Base-by-base conservation (phyloP, 176 grass and related monocot species). In the Musa beccarii region DNA sequence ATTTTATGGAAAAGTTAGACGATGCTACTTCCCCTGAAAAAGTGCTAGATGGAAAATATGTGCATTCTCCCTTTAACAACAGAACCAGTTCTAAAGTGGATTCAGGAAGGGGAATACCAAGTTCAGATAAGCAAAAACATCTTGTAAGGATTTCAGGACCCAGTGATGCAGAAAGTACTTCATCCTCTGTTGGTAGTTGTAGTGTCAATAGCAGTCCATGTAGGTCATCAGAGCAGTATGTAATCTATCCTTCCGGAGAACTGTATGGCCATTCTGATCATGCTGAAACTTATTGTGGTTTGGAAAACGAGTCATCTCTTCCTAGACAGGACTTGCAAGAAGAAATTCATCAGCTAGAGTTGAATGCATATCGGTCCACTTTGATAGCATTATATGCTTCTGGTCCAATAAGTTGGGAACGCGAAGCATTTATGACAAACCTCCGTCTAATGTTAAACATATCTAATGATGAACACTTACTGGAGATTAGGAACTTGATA, bases 331-430 rank as follows among this genome's bases (percentile, higher is more conserved):
- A 73, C 70, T 51, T 20, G 4, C 80, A 53, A 76, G 64, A 79
- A 80, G 78, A 89, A 74, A 86, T 77, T 52, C 89, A 92, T 89
- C 80, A 74, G 72, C 83, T 96, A 80, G 92, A 96, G 81, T 84
- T 96, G 79, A 84, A 92, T 89, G 92, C 89, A 13, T 96, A 96
- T 72, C 82, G 85, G 85, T 79, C 92, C 82, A 96, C 86, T 52
- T 76, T 96, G 92, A 85, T 83, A 74, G 92, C 80, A 28, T 81
- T 92, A 77, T 87, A 92, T 87, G 80, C 81, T 80, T 92, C 76
- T 87, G 89, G 92, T 59, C 87, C 89, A 80, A 87, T 96, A 79
- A 96, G 89, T 76, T 96, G 92, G 92, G 92, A 96, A 72, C 92
- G 87, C 80, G 89, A 96, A 78, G 87, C 89, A 74, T 81, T 96